Evolutionary conservation across 805 yeast species (phyloP), one percentile per base, ranked within the genome.

Genomic region (Gaillardinia entomophila): DNA sequence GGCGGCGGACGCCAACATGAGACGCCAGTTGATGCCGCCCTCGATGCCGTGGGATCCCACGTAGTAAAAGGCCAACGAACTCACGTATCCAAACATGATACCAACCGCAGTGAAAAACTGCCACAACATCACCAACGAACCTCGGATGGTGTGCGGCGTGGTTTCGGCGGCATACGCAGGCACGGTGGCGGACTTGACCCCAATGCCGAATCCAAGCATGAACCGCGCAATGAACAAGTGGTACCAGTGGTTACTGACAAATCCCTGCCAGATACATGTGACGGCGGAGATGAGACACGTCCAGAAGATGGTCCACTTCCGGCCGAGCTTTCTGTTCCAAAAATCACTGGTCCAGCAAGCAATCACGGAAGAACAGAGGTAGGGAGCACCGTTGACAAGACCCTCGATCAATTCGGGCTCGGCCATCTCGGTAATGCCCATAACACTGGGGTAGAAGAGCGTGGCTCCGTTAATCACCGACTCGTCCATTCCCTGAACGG

Each of bases 401-500:
- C 87, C 87, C 40, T 73, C 66, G 11, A 75, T 53, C 72, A 81
- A 74, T 31, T 72, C 70, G 27, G 75, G 67, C 28, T 70, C 61
- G 27, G 68, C 62, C 51, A 53, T 39, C 3, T 36, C 34, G 17
- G 37, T 37, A 27, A 82, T 63, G 3, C 78, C 79, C 50, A 81
- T 66, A 15, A 61, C 69, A 2, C 41, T 34, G 2, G 84, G 83
- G 51, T 77, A 81, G 40, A 69, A 73, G 15, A 78, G 51, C 31
- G 71, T 74, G 16, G 86, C 86, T 23, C 86, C 87, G 41, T 79
- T 78, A 37, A 77, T 61, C 7, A 78, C 85, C 6, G 84, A 71
- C 51, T 80, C 83, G 51, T 80, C 87, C 83, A 77, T 77, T 32
- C 87, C 87, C 50, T 80, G 87, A 25, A 79, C 82, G 4, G 82